Evolutionary conservation across 805 yeast species (phyloP).

Genomic region (Candida nemodendra): DNA sequence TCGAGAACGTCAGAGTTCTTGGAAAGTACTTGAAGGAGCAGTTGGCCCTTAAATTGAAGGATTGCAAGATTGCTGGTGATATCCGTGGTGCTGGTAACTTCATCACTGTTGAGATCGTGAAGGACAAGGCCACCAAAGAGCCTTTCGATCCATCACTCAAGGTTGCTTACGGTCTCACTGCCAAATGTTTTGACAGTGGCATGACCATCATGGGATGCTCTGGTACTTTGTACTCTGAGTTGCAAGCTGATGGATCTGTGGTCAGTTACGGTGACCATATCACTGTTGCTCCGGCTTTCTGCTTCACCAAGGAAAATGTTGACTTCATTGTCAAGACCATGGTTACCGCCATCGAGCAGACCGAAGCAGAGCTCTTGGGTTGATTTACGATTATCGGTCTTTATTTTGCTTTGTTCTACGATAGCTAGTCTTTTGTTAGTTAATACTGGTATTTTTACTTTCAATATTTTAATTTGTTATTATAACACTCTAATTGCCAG

Average conservation of each 20-base stretch:
- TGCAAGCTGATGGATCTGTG: slow-evolving; percentile 30
- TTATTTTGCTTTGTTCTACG: too few relatives aligned
- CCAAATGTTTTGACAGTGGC: slow-evolving; percentile 43
- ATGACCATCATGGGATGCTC: slow-evolving; percentile 46
- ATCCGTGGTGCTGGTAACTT: slow-evolving; percentile 64
- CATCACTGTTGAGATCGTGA: slow-evolving; percentile 57
- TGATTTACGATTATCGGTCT: too few relatives aligned
- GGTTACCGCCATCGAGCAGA: too few relatives aligned
- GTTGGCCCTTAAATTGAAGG: slow-evolving; percentile 36
- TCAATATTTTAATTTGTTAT: too few relatives aligned
- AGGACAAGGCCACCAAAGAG: slow-evolving; percentile 50
- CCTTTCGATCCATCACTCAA: slow-evolving; percentile 39
- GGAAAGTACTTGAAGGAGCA: slow-evolving; percentile 43
- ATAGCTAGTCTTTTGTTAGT: too few relatives aligned
- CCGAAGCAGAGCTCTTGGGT: too few relatives aligned
- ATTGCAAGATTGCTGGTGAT: slow-evolving; percentile 48
- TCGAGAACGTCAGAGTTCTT: slow-evolving; percentile 42
- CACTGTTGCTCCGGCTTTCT: slow-evolving; percentile 47
- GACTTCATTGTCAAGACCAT: slow-evolving; percentile 40
- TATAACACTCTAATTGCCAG: too few relatives aligned
- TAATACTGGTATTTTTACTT: too few relatives aligned
- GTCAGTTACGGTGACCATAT: slow-evolving; percentile 41
- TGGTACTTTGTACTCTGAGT: slow-evolving; percentile 35
- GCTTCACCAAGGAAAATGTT: slow-evolving; percentile 41
- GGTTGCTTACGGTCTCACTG: slow-evolving; percentile 36